A percentile compares a stretch with the other conserved stretches of the same genome.
Conservation (phyloP, 73 alveolate genomes). For the Paraurostyla sp. region DNA sequence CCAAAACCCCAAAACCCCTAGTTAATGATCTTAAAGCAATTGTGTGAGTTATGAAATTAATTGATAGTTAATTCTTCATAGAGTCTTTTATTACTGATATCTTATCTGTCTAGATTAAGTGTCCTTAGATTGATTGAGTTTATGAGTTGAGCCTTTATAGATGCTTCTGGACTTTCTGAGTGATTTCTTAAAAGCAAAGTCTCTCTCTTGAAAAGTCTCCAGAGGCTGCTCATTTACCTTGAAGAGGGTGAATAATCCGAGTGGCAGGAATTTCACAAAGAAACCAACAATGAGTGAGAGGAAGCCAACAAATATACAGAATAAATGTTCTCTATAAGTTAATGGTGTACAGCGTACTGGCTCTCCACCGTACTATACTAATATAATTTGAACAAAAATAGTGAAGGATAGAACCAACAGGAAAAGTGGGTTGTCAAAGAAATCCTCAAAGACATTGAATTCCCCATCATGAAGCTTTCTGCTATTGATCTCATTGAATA, state of each 20-base stretch:
- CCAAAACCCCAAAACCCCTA: too few species aligned
- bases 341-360: constrained; percentile 79
- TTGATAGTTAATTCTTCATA: too few species aligned
- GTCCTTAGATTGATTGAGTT: too few species aligned
- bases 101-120: too few species aligned
- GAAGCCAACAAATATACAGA: constrained; percentile 77
- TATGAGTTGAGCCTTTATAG: too few species aligned
- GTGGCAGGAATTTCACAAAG: not conserved
- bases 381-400: constrained; percentile 77
- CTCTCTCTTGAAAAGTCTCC: not conserved
- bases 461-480: constrained; percentile 78
- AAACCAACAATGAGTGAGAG: not conserved
- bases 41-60: too few species aligned
- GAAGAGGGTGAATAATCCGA: not conserved
- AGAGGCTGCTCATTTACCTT: constrained; percentile 9
- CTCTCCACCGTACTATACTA: constrained; percentile 86
- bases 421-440: constrained; percentile 61
- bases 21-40: too few species aligned
- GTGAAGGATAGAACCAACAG: constrained; percentile 75
- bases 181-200: not conserved
- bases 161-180: not conserved
- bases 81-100: too few species aligned
- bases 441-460: constrained; percentile 18
- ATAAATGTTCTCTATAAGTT: constrained; percentile 72
- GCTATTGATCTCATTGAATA: constrained; percentile 90